Evolutionary conservation across 2,329 filamentous ascomycete genomes (phyloP).

Genomic region (Clonostachys rhizophaga): DNA sequence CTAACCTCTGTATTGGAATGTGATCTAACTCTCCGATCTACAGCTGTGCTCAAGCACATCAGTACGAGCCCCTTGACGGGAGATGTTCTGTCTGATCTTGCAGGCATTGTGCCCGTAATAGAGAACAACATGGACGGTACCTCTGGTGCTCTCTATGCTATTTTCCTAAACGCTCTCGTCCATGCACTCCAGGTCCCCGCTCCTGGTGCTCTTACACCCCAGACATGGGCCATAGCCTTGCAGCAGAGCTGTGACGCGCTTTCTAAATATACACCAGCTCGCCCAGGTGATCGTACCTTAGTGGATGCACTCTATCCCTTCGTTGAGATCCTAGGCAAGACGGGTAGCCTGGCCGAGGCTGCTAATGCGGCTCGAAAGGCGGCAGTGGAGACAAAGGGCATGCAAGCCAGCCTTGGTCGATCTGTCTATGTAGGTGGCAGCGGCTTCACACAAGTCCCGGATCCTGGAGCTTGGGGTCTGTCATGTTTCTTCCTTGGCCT

Average conservation of each 20-base stretch:
- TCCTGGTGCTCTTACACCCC: constrained; percentile 29
- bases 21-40: not conserved
- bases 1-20: constrained; percentile 8
- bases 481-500: constrained; percentile 78
- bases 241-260: constrained; percentile 67
- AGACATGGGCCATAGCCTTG: constrained; percentile 60
- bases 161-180: constrained; percentile 84
- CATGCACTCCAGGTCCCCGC: constrained; percentile 47
- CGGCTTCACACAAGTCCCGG: constrained; percentile 42
- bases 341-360: constrained; percentile 64
- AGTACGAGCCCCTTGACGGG: constrained; percentile 36
- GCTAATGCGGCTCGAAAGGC: constrained; percentile 71
- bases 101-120: constrained; percentile 46
- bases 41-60: constrained; percentile 49
- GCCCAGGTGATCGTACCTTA: constrained; percentile 82
- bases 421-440: constrained; percentile 37
- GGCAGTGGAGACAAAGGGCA: constrained; percentile 80
- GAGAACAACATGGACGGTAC: constrained; percentile 58
- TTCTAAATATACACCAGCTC: constrained; percentile 81
- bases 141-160: constrained; percentile 62
- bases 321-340: constrained; percentile 62
- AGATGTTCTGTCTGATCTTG: constrained; percentile 47
- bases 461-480: constrained; percentile 66
- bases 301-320: constrained; percentile 90
- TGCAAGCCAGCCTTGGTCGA: constrained; percentile 79